Percentiles rank a stretch among this genome's conserved stretches.
These are phyloP conservation scores for Boletus vinaceobasis DNA, from an alignment of 768 basidiomycete species.

Conservation along the genomic window DNA sequence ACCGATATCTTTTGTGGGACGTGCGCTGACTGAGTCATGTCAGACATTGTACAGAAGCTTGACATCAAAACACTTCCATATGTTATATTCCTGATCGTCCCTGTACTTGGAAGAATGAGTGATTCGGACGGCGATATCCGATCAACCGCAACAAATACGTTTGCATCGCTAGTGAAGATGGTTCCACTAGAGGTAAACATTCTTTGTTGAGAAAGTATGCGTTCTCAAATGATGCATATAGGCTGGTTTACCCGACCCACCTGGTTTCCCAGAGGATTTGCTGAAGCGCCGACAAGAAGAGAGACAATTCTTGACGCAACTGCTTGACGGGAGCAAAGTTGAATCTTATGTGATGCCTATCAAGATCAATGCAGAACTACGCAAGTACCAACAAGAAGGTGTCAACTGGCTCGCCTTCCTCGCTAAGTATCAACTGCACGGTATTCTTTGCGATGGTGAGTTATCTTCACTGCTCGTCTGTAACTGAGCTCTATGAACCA, in stretches of 20 bases:
- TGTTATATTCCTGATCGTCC: slow-evolving; percentile 94
- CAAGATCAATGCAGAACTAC: slow-evolving; percentile 86
- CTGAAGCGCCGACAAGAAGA: slow-evolving; percentile 83
- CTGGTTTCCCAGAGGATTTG: slow-evolving; percentile 85
- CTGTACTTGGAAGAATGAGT: slow-evolving; percentile 96
- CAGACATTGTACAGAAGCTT: slow-evolving; percentile 88
- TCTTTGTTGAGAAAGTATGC: not conserved
- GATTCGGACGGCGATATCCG: slow-evolving; percentile 90
- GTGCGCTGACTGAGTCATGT: slow-evolving; percentile 10
- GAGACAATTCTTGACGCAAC: slow-evolving; percentile 86
- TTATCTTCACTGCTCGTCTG: slow-evolving; percentile 13
- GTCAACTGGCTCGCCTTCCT: slow-evolving; percentile 99
- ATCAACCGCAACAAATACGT: slow-evolving; percentile 93
- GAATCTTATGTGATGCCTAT: slow-evolving; percentile 87
- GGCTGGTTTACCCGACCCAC: slow-evolving; percentile 97
- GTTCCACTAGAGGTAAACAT: slow-evolving; percentile 85
- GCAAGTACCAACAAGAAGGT: slow-evolving; percentile 97
- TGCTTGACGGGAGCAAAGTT: slow-evolving; percentile 93
- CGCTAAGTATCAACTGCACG: slow-evolving; percentile 96
- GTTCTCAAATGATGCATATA: slow-evolving; percentile 27
- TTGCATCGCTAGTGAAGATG: slow-evolving; percentile 97
- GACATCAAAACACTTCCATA: slow-evolving; percentile 96
- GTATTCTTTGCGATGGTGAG: slow-evolving; percentile 93
- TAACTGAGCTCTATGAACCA: not conserved
- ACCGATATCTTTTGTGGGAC: not conserved